A percentile compares a stretch with the other conserved stretches of the same genome.
Conservation (phyloP, 352 stramenopile species). For the Globisporangium okanoganense region DNA sequence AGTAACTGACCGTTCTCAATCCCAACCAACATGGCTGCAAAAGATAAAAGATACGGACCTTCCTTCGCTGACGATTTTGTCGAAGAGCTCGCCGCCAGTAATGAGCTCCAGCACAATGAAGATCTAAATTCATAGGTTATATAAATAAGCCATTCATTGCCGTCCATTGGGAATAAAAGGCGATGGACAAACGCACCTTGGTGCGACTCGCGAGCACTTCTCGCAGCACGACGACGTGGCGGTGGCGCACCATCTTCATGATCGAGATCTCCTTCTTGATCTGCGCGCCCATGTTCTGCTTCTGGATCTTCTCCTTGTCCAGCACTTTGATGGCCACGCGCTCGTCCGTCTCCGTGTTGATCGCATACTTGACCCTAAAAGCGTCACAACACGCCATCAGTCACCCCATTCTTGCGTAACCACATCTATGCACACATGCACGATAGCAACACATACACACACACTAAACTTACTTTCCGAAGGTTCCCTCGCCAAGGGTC, state of each 20-base stretch:
- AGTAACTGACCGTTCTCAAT: background rate
- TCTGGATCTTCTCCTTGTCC: constrained; percentile 98
- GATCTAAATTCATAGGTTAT: constrained; percentile 71
- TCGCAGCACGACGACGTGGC: constrained; percentile 84
- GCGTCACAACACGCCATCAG: background rate
- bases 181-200: constrained; percentile 69
- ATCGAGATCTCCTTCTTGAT: constrained; percentile 99
- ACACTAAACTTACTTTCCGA: constrained; percentile 92
- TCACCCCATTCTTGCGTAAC: background rate
- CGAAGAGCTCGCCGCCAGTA: constrained; percentile 89
- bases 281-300: constrained; percentile 97
- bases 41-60: constrained; percentile 39
- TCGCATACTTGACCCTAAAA: constrained; percentile 91
- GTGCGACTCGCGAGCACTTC: constrained; percentile 91
- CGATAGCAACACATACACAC: constrained; percentile 1
- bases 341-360: constrained; percentile 95
- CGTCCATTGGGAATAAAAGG: background rate
- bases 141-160: background rate
- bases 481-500: constrained; percentile 95
- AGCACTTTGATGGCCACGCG: constrained; percentile 97
- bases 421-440: constrained; percentile 8
- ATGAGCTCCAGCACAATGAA: constrained; percentile 95
- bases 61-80: constrained; percentile 97
- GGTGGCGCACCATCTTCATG: constrained; percentile 96
- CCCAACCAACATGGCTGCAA: background rate